A percentile compares a stretch with the other conserved stretches of the same genome.
Evolutionary conservation across 2,329 filamentous ascomycete species (phyloP).

Genomic region (Trichoderma sp.): DNA sequence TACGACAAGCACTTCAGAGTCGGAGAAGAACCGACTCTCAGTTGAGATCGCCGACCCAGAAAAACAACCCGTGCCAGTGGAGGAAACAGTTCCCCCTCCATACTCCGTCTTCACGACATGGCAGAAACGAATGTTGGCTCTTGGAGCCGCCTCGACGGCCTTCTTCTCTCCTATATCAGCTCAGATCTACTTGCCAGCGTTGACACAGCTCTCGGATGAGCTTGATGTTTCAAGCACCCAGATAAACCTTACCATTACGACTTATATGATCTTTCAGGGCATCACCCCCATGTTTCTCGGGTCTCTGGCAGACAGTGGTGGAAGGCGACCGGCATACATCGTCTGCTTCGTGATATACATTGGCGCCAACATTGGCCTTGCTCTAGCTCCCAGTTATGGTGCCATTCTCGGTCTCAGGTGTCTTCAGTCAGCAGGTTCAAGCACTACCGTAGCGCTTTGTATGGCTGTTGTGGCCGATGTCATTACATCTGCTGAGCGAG

Average conservation of each 20-base stretch:
- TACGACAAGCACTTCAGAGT: background rate
- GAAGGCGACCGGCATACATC: constrained; percentile 56
- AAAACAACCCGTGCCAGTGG: constrained; percentile 20
- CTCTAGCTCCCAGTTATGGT: constrained; percentile 49
- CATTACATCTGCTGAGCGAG: constrained; percentile 62
- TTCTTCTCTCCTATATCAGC: constrained; percentile 50
- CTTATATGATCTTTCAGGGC: constrained; percentile 62
- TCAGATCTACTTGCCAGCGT: constrained; percentile 57
- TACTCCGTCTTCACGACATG: constrained; percentile 44
- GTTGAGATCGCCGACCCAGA: constrained; percentile 20
- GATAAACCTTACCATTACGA: constrained; percentile 55
- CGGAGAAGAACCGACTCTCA: background rate
- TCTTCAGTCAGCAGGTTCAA: constrained; percentile 59
- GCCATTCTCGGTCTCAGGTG: constrained; percentile 56
- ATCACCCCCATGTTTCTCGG: constrained; percentile 59
- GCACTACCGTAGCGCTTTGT: constrained; percentile 59
- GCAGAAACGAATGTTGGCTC: constrained; percentile 45
- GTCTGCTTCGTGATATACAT: constrained; percentile 56
- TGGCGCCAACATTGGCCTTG: constrained; percentile 55
- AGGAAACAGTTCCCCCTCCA: constrained; percentile 23
- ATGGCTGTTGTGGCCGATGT: constrained; percentile 64
- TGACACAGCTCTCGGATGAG: constrained; percentile 50
- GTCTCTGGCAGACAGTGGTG: constrained; percentile 55
- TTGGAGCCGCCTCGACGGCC: constrained; percentile 41
- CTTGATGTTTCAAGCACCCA: constrained; percentile 44